Conservation (phyloP, 306 rosid genomes). For the Acacia crassicarpa region DNA sequence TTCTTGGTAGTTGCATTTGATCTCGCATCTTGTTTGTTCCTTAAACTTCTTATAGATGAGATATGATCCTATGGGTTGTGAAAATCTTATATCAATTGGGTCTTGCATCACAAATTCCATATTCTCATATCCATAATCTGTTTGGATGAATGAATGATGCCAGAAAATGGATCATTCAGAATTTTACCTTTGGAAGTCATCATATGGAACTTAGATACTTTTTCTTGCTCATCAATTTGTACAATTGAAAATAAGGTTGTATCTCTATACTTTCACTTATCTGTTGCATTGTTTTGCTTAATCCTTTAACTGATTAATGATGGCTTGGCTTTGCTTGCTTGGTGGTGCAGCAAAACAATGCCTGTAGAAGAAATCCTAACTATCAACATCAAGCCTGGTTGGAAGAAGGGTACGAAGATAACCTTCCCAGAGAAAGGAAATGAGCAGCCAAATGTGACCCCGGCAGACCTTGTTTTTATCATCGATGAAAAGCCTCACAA, state of each 20-base stretch:
- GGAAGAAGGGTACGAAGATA: constrained; percentile 75
- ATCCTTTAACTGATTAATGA: neutral
- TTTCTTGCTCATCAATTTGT: neutral
- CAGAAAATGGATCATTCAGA: neutral
- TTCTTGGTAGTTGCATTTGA: neutral
- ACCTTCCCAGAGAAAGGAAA: constrained; percentile 68
- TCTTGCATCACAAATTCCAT: neutral
- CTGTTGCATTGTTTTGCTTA: neutral
- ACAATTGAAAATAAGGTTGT: neutral
- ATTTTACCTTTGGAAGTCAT: neutral
- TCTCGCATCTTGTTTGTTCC: neutral
- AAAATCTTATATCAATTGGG: neutral
- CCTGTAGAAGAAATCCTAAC: constrained; percentile 62
- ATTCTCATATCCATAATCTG: neutral
- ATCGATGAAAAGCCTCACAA: constrained; percentile 56
- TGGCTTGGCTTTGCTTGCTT: neutral
- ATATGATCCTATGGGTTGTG: neutral
- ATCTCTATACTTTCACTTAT: neutral
- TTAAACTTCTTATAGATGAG: neutral
- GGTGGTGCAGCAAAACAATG: constrained; percentile 42
- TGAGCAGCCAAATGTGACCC: constrained; percentile 43
- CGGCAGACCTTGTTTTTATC: constrained; percentile 57
- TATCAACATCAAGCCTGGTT: constrained; percentile 57
- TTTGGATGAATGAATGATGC: neutral
- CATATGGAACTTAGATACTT: neutral